Base-by-base conservation (phyloP, 2,329 filamentous ascomycete genomes). In the Colletotrichum endophyticum region DNA sequence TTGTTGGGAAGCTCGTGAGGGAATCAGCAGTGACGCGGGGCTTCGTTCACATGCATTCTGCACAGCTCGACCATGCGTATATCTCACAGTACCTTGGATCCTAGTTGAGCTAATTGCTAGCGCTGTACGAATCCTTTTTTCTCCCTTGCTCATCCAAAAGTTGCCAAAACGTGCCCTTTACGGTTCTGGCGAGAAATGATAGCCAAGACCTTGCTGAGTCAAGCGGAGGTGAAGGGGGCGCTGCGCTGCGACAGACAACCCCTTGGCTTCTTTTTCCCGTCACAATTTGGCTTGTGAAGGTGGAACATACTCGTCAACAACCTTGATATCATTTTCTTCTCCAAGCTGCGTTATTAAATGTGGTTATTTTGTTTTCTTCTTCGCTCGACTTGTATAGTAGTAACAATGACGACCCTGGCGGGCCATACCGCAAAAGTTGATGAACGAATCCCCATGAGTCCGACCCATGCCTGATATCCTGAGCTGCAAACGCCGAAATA, bases 401-500 rank as follows among this genome's bases (percentile, higher is more conserved):
- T 53, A 53, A 53, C n/a, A 53, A 13, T 22, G 44, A 53, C 11
- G 12, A 53, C n/a, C 44, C 44, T 53, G n/a, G n/a, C 44, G n/a
- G 44, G 44, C 11, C 6, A 13, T 53, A 22, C 44, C 44, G 11
- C n/a, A 39, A 39, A 44, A 44, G n/a, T 8, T 25, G 13, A 25
- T 36, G n/a, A 64, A 44, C 11, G 32, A 39, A 44, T 9, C 30
- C 44, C 59, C 59, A 4, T 66, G 22, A 66, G 34, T n/a, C 56
- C 56, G 15, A 59, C n/a, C 62, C 22, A 39, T 72, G 70, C 61
- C 25, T 44, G 62, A 39, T 72, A 72, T 39, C 70, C 69, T 53
- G 56, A 72, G 70, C 70, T 72, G 44, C 39, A 67, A 72, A 64
- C 61, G 61, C 70, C 44, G 28, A 71, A 71, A 36, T 49, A n/a